Base-by-base conservation (phyloP, 352 stramenopile genomes). In the Ophiocytium majus region DNA sequence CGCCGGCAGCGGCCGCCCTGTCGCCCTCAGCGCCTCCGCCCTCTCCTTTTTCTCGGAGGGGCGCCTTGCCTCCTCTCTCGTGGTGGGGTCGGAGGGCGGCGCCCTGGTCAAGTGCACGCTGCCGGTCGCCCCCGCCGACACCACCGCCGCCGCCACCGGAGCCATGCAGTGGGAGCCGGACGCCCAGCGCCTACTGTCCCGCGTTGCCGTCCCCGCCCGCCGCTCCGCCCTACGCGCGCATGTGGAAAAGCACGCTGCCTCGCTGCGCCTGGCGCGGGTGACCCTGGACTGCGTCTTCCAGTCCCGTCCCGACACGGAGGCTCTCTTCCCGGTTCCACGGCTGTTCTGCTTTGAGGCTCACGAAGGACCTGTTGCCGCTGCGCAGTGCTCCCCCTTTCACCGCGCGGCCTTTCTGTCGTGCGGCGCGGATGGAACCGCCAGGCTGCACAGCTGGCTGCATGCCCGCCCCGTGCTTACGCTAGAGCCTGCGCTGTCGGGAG, bases 301-400 rank as follows among this genome's bases (percentile, higher is more conserved):
- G n/a, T 34, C 83, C 9, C 63, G 80, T 5, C 32, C 82, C 23
- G 78, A 85, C 5, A 35, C 80, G 1, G 64, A 64, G 9, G 37
- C 80, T 10, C 78, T 87, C 37, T 87, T 85, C 31, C 78, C 79
- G 23, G 79, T 66, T 31, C 63, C 83, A 31, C 49, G 74, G 10
- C n/a, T 82, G 78, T 95, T 95, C 80, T 86, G 90, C 31, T 95
- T 94, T 74, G 91, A 93, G 19, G 63, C 86, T 31, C 93, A 96
- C 75, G 89, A 88, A 1, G 93, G 92, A 5, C 92, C 93, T 0
- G 92, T 96, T 33, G 94, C 94, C 86, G 92, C 92, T 75, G 88
- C 93, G 43, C 90, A 91, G 50, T 96, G 94, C 75, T 96, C 92
- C 36, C 93, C 93, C 0, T 96, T 96, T 75, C 91, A 93, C 82